phyloP scores from a whole-genome alignment of 495 filamentous ascomycete genomes.

The Massariosphaeria phaeospora region DNA sequence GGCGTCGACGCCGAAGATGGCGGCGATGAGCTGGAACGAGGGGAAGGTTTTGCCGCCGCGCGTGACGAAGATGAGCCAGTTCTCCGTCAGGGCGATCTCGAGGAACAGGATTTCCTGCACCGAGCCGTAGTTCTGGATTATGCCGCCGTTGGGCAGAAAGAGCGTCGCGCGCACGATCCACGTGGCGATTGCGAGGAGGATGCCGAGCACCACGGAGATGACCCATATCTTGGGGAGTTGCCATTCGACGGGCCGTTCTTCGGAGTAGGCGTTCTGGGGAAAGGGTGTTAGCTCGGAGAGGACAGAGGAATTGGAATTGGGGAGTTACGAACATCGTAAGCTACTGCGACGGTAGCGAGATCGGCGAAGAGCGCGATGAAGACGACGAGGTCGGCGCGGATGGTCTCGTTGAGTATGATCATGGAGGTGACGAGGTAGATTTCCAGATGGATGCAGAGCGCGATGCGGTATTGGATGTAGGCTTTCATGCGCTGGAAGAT shows the following conservation, averaged over 20 bases:
- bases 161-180: slow-evolving; percentile 66
- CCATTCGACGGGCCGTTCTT: slow-evolving; percentile 68
- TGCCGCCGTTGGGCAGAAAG: slow-evolving; percentile 63
- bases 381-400: slow-evolving; percentile 62
- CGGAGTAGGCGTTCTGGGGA: slow-evolving; percentile 60
- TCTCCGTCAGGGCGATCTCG: slow-evolving; percentile 68
- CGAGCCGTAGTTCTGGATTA: slow-evolving; percentile 67
- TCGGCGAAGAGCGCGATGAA: slow-evolving; percentile 75
- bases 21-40: slow-evolving; percentile 66
- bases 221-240: slow-evolving; percentile 75
- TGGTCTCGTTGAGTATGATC: slow-evolving; percentile 71
- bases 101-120: slow-evolving; percentile 71
- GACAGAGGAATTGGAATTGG: no score
- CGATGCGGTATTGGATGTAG: slow-evolving; percentile 77
- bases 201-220: slow-evolving; percentile 63
- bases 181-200: slow-evolving; percentile 60
- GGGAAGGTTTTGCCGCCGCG: slow-evolving; percentile 67
- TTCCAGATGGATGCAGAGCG: slow-evolving; percentile 69
- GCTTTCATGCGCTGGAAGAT: slow-evolving; percentile 83
- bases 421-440: slow-evolving; percentile 74
- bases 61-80: slow-evolving; percentile 77
- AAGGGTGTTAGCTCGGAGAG: no score
- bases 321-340: slow-evolving; percentile 52
- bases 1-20: slow-evolving; percentile 67
- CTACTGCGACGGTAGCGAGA: slow-evolving; percentile 70